Evolutionary conservation across 371 early-diverging fungal species (phyloP).

Genomic region (Parasitella parasitica): DNA sequence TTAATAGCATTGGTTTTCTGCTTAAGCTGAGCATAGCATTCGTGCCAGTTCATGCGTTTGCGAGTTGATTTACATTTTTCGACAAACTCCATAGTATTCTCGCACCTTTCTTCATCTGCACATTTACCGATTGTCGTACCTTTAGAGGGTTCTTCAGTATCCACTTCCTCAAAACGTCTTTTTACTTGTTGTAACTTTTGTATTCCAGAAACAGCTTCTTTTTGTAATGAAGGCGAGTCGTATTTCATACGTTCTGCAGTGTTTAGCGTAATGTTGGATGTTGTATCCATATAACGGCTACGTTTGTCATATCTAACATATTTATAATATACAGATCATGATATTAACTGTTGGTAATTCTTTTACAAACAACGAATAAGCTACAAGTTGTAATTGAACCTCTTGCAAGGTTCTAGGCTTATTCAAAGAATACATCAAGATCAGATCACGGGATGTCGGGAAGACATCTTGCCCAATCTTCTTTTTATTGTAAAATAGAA

Average conservation of each 20-base stretch:
- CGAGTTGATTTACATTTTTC: constrained; percentile 14
- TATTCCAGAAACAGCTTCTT: constrained; percentile 17
- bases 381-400: too few species aligned
- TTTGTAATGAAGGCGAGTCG: constrained; percentile 13
- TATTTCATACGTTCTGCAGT: constrained; percentile 16
- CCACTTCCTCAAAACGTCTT: constrained; percentile 8
- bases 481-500: too few species aligned
- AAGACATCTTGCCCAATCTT: too few species aligned
- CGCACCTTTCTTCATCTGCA: constrained; percentile 18
- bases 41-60: constrained; percentile 18
- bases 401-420: too few species aligned
- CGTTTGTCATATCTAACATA: too few species aligned
- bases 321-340: too few species aligned
- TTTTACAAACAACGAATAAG: too few species aligned
- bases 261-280: constrained; percentile 15
- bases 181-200: constrained; percentile 16
- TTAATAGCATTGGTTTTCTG: constrained; percentile 21
- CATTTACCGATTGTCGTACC: constrained; percentile 11
- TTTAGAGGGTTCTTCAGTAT: constrained; percentile 15
- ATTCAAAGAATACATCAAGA: too few species aligned
- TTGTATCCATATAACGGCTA: too few species aligned
- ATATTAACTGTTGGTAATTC: too few species aligned
- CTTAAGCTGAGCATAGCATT: constrained; percentile 18
- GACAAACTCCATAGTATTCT: constrained; percentile 17
- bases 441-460: too few species aligned